These are phyloP conservation scores for Orbilia brochopaga DNA, from an alignment of 2,329 filamentous ascomycete species.

Conservation along the genomic window DNA sequence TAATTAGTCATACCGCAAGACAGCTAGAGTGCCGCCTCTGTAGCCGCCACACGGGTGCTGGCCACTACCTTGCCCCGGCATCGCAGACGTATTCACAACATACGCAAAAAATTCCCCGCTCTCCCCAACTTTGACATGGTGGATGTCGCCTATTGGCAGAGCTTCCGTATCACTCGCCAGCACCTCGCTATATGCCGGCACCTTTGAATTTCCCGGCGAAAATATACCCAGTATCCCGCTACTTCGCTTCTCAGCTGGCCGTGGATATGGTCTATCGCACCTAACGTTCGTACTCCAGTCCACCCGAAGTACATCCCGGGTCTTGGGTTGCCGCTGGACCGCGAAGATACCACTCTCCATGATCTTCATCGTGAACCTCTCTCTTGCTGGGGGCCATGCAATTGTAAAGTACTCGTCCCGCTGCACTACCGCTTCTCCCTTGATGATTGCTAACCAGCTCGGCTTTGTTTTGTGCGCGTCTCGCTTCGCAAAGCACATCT, in stretches of 20 bases:
- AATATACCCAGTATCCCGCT: conserved; percentile 26
- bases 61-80: not conserved
- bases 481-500: conserved; percentile 23
- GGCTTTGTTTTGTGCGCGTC: conserved; percentile 27
- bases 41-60: not conserved
- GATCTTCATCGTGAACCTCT: conserved; percentile 3
- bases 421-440: conserved; percentile 11
- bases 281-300: not conserved
- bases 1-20: conserved; percentile 30
- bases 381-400: conserved; percentile 8
- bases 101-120: conserved; percentile 34
- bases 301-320: conserved; percentile 3
- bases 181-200: not conserved
- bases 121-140: conserved; percentile 36
- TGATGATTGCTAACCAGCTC: conserved; percentile 18
- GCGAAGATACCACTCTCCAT: not conserved
- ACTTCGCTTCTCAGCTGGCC: conserved; percentile 19
- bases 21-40: conserved; percentile 10
- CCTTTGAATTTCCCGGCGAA: conserved; percentile 4
- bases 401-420: conserved; percentile 28
- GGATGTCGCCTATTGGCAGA: conserved; percentile 18
- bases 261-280: conserved; percentile 18
- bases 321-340: conserved; percentile 1
- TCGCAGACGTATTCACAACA: not conserved
- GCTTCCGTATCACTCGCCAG: not conserved